Evolutionary conservation across 805 yeast genomes (phyloP), one percentile per base, ranked within the genome.

Genomic region (Dipodascopsis uninucleata): DNA sequence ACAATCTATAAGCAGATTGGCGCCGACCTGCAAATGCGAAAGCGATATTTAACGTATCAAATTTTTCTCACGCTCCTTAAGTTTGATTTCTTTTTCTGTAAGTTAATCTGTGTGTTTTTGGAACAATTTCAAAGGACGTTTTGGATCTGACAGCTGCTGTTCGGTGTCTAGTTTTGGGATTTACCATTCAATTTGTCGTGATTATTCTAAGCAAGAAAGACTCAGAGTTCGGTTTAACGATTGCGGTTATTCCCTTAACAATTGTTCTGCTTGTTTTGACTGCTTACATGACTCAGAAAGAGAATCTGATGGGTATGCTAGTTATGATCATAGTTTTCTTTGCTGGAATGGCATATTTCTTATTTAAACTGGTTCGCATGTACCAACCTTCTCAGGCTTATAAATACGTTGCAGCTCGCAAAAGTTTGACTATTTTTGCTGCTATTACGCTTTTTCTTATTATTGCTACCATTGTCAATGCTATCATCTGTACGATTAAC

Each of bases 161-260:
- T 25, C 2, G 2, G 22, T 18, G n/a, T 21, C 5, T 26, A 44
- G 48, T 74, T 47, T 57, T 73, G 20, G 78, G 75, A 1, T 74
- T 74, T 59, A 71, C 77, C 1, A 62, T 74, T 23, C 78, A 74
- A 54, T 74, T 72, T 52, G 58, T 71, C 20, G 74, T 72, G 33
- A 71, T 74, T 31, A 70, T 74, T 61, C 60, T 72, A 10, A 53
- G 61, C 31, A 59, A 63, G 21, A 63, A 59, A 42, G 71, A 71
- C 12, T 61, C 59, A 17, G 78, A 74, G 55, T 74, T 74, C 52
- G 72, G 66, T 3, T 58, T 74, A 22, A 74, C 79, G 0, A 64
- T 72, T 28, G 63, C 68, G 14, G 74, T 72, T 35, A 60, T 74
- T 16, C 77, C 78, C 1, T 47, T 70, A 22, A 71, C 77, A 2